Base-by-base conservation (phyloP, 2,329 filamentous ascomycete species). In the Furcasterigmium furcatum region DNA sequence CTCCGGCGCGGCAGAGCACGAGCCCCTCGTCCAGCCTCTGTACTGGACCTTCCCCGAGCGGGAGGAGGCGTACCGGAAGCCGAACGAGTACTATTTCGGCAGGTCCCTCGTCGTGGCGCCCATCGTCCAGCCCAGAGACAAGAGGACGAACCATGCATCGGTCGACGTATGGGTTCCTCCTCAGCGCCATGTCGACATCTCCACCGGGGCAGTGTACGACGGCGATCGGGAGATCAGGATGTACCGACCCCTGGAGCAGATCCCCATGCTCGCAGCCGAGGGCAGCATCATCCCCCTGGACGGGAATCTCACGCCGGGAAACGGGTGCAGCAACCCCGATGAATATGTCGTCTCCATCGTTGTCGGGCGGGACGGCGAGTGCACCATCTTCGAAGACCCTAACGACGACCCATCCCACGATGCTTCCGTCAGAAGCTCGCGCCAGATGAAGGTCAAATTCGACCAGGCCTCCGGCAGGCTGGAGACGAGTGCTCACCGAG, bases 71-170 rank as follows among this genome's bases (percentile, higher is more conserved):
- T 85, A 85, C 58, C 53, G 58, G 1, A 67, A 76, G 1, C 74
- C 72, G 0, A 84, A 82, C 51, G 70, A 84, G 56, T 85, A 76
- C 57, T 72, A 71, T 51, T 84, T 84, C 51, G 82, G 81, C 3
- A 68, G 72, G 0, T 65, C 77, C 20, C 59, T 85, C 12, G 60
- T 85, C 4, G 76, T 83, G 0, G 70, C 70, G 0, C 81, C 82
- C 0, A 75, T 85, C 39, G 77, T 77, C 1, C 63, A 65, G 7
- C 78, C 79, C 0, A 66, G 72, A 20, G 70, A 77, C 52, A 51
- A 47, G 3, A 62, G 58, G 20, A 76, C 76, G 0, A 70, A 72
- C 12, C 64, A 75, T 24, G 77, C 68, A 2, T 62, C 63, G 8
- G 71, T 73, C 1, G 70, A 72, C 20, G 72, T 70, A 1, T 85